Evolutionary conservation across 2,329 filamentous ascomycete genomes (phyloP).

Genomic region (Colletotrichum spinosum): DNA sequence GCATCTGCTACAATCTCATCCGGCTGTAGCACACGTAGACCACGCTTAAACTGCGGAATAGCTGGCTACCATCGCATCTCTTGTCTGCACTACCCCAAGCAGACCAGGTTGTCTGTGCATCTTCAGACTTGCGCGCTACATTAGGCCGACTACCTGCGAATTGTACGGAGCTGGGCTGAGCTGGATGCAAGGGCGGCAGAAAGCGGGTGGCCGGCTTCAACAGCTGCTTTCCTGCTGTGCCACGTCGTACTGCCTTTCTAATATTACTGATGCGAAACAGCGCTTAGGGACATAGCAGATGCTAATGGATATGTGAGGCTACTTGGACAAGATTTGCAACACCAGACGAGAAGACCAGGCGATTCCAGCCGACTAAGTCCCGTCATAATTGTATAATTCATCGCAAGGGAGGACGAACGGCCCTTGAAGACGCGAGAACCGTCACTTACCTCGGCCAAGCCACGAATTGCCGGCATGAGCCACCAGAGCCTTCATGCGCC

Average conservation of each 20-base stretch:
- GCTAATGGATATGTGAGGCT: neutral
- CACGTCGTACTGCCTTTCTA: conserved; percentile 16
- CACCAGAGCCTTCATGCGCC: neutral
- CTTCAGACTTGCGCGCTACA: no score
- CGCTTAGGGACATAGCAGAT: conserved; percentile 5
- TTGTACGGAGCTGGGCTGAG: conserved; percentile 12
- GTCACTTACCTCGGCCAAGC: neutral
- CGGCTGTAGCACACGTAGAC: no score
- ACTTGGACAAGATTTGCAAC: no score
- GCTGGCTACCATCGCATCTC: no score
- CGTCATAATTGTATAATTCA: neutral
- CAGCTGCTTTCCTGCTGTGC: conserved; percentile 24
- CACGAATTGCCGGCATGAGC: conserved; percentile 1
- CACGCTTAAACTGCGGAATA: no score
- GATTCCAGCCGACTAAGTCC: no score
- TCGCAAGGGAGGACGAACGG: neutral
- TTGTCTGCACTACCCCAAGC: no score
- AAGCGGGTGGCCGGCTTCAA: conserved; percentile 23
- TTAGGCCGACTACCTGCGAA: neutral
- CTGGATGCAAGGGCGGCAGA: conserved; percentile 27
- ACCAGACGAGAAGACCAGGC: no score
- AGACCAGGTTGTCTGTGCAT: no score
- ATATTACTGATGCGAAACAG: neutral
- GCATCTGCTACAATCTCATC: no score
- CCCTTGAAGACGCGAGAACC: neutral